Conservation (phyloP, 805 yeast species). For the Lachancea quebecensis region DNA sequence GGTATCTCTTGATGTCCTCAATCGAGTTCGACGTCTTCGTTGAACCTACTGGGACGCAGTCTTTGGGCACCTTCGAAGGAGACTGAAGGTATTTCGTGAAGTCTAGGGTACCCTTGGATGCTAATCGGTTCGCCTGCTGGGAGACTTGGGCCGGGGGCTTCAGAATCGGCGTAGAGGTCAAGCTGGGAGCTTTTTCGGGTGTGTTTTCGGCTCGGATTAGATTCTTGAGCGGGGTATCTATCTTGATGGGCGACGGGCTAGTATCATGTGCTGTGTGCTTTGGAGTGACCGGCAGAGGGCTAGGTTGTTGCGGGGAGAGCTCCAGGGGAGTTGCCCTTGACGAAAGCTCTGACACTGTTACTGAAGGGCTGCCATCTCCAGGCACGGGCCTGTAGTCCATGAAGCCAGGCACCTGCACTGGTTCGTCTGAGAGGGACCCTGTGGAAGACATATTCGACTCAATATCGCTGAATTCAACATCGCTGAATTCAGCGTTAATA, state of each 20-base stretch:
- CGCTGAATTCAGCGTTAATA: background rate
- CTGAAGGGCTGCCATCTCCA: conserved; percentile 1
- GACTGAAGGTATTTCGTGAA: conserved; percentile 14
- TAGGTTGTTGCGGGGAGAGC: background rate
- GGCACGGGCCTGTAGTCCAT: conserved; percentile 1
- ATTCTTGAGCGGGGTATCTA: conserved; percentile 24
- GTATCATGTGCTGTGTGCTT: background rate
- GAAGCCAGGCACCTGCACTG: conserved; percentile 17
- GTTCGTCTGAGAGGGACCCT: conserved; percentile 18
- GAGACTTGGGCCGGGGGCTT: background rate
- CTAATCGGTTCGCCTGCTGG: background rate
- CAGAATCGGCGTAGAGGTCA: background rate
- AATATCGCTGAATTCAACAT: background rate
- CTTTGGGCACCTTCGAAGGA: conserved; percentile 1
- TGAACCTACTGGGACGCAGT: conserved; percentile 8
- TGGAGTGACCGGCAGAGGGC: background rate
- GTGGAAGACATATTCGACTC: conserved; percentile 2
- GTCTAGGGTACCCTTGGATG: conserved; percentile 15
- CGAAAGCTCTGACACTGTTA: background rate
- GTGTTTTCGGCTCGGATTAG: conserved; percentile 19
- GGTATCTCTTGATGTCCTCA: conserved; percentile 22
- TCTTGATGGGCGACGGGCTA: conserved; percentile 15
- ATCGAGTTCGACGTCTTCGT: conserved; percentile 6
- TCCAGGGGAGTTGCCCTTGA: background rate
- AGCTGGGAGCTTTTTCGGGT: conserved; percentile 11